These are phyloP conservation scores for Clavispora santaluciae DNA, from an alignment of 805 yeast genomes.

Conservation along the genomic window DNA sequence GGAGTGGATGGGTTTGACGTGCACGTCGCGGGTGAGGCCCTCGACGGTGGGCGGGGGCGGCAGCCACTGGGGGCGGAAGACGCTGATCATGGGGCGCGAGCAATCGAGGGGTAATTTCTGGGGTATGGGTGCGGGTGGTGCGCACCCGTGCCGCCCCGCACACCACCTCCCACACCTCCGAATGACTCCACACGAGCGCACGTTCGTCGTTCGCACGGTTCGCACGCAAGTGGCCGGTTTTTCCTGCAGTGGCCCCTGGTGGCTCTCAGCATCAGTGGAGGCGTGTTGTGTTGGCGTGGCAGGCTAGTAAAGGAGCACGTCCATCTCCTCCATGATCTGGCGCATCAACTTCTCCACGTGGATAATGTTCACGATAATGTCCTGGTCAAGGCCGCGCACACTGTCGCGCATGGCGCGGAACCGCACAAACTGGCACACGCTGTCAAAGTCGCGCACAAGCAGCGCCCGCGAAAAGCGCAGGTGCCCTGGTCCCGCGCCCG, in stretches of 20 bases:
- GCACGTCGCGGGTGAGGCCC: conserved; percentile 31
- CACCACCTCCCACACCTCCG: no score
- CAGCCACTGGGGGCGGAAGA: conserved; percentile 4
- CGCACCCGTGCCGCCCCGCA: no score
- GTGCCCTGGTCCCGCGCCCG: no score
- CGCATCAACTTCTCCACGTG: conserved; percentile 12
- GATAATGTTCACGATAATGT: conserved; percentile 16
- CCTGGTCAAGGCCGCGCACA: conserved; percentile 5
- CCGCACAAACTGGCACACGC: conserved; percentile 11
- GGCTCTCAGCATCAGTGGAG: no score
- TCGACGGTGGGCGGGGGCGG: conserved; percentile 14
- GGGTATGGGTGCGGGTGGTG: no score
- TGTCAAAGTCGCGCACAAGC: conserved; percentile 3
- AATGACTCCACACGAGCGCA: no score
- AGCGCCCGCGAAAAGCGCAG: background rate
- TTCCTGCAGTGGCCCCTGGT: no score
- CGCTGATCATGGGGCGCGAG: conserved; percentile 9
- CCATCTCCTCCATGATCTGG: background rate
- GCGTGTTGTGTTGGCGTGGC: no score
- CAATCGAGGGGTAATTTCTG: no score
- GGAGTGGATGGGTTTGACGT: conserved; percentile 49
- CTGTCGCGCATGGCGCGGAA: conserved; percentile 9
- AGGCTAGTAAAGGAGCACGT: no score
- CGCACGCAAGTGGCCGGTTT: no score
- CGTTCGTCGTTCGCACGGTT: no score